Conservation (phyloP, 371 early-diverging fungal species). For the Mortierella sp. region DNA sequence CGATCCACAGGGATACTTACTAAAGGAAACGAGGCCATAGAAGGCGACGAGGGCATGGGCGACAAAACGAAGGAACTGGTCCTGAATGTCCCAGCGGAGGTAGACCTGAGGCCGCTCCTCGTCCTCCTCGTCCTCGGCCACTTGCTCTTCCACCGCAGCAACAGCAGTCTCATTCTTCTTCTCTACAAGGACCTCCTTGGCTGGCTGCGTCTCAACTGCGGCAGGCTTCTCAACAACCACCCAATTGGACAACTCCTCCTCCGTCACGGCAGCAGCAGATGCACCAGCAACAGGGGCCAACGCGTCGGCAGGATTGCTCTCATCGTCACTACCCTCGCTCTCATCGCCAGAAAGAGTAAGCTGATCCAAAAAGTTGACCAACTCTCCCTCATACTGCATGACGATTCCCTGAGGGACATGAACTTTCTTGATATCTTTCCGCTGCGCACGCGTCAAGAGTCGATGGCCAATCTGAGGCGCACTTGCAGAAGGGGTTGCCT, state of each 20-base stretch:
- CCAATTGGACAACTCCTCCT: slow-evolving; percentile 14
- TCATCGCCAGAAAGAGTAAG: slow-evolving; percentile 29
- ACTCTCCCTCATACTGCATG: slow-evolving; percentile 55
- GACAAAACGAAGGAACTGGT: slow-evolving; percentile 56
- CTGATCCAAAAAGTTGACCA: slow-evolving; percentile 56
- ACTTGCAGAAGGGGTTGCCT: neutral
- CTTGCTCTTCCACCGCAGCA: neutral
- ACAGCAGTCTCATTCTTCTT: neutral
- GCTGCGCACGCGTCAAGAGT: slow-evolving; percentile 50
- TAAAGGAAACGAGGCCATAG: slow-evolving; percentile 56
- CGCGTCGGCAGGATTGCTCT: neutral
- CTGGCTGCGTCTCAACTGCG: neutral
- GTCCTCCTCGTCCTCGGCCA: neutral
- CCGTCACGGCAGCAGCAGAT: neutral
- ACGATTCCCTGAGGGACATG: slow-evolving; percentile 59
- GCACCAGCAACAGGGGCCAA: neutral
- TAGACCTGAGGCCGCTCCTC: slow-evolving; percentile 33
- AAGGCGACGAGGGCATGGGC: slow-evolving; percentile 56
- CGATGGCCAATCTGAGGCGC: slow-evolving; percentile 39
- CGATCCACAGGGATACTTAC: slow-evolving; percentile 23
- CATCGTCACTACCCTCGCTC: neutral
- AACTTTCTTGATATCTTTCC: slow-evolving; percentile 58
- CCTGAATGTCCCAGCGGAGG: slow-evolving; percentile 57
- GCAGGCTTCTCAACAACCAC: slow-evolving; percentile 20
- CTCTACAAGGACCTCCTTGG: neutral